These are phyloP conservation scores for Cucumis melo DNA, from an alignment of 306 rosid species.

Conservation along the genomic window DNA sequence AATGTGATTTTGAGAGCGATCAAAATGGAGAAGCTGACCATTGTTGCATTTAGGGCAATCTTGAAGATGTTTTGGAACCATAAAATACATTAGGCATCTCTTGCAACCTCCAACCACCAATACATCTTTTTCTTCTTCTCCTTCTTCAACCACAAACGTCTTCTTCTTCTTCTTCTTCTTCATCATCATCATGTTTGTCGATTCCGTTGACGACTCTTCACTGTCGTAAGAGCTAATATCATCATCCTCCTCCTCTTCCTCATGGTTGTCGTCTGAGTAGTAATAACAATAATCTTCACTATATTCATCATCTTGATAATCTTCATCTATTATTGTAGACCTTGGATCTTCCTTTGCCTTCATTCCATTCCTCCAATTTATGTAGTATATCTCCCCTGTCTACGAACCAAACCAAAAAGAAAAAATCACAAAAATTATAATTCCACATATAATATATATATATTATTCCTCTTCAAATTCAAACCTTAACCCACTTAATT, in stretches of 20 bases:
- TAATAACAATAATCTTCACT: conserved; percentile 24
- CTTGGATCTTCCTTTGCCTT: conserved; percentile 89
- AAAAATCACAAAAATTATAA: not conserved
- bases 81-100: conserved; percentile 86
- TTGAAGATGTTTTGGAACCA: conserved; percentile 79
- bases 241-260: not conserved
- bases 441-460: not conserved
- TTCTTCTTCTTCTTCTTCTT: conserved; percentile 1
- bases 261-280: conserved; percentile 17
- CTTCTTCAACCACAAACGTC: not conserved
- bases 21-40: conserved; percentile 89
- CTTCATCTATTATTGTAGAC: not conserved
- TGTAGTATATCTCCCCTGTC: conserved; percentile 93
- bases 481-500: not conserved
- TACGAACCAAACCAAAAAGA: conserved; percentile 6
- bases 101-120: conserved; percentile 96
- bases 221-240: conserved; percentile 47
- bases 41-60: conserved; percentile 73
- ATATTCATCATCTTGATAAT: conserved; percentile 4
- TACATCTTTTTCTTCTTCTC: conserved; percentile 37
- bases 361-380: conserved; percentile 93
- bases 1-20: conserved; percentile 58
- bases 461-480: not conserved
- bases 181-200: not conserved
- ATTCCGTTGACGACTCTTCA: conserved; percentile 41